phyloP scores from a whole-genome alignment of 257 asterid genomes.

The Scutellaria minor region DNA sequence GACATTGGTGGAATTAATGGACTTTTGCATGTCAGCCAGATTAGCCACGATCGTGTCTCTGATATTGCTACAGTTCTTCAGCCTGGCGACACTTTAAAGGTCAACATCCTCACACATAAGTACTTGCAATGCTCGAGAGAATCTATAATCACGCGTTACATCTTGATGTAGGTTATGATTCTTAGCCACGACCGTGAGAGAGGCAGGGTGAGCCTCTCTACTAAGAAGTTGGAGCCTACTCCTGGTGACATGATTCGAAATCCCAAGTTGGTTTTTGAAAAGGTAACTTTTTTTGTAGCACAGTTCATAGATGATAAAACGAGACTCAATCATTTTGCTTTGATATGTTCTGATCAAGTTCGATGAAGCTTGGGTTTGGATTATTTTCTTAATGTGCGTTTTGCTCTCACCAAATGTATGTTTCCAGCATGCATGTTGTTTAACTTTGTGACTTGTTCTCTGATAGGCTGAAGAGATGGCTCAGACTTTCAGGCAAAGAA shows the following conservation, averaged over 20 bases:
- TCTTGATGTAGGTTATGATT: slow-evolving; percentile 77
- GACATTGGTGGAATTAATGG: slow-evolving; percentile 97
- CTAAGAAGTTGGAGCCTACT: slow-evolving; percentile 97
- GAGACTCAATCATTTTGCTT: too few species aligned
- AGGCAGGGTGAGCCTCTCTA: slow-evolving; percentile 93
- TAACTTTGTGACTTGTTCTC: slow-evolving; percentile 22
- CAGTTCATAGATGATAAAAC: not conserved
- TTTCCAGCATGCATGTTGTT: slow-evolving; percentile 9
- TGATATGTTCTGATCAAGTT: too few species aligned
- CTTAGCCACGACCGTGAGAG: slow-evolving; percentile 99
- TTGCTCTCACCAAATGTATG: not conserved
- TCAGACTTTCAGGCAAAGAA: slow-evolving; percentile 98
- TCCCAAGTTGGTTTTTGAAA: slow-evolving; percentile 92
- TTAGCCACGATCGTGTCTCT: slow-evolving; percentile 94
- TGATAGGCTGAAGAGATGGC: slow-evolving; percentile 99
- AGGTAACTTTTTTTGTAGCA: slow-evolving; percentile 44
- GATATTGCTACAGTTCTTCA: slow-evolving; percentile 90
- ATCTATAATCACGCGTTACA: slow-evolving; percentile 29
- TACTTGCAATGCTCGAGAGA: slow-evolving; percentile 11
- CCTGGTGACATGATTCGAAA: slow-evolving; percentile 99
- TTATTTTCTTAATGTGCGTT: too few species aligned
- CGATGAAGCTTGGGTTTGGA: too few species aligned
- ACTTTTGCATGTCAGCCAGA: slow-evolving; percentile 93
- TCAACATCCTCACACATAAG: slow-evolving; percentile 30
- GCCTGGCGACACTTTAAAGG: slow-evolving; percentile 96